A percentile compares a stretch with the other conserved stretches of the same genome.
phyloP scores from a whole-genome alignment of 2,329 filamentous ascomycete species.

The Neoascochyta sp. region DNA sequence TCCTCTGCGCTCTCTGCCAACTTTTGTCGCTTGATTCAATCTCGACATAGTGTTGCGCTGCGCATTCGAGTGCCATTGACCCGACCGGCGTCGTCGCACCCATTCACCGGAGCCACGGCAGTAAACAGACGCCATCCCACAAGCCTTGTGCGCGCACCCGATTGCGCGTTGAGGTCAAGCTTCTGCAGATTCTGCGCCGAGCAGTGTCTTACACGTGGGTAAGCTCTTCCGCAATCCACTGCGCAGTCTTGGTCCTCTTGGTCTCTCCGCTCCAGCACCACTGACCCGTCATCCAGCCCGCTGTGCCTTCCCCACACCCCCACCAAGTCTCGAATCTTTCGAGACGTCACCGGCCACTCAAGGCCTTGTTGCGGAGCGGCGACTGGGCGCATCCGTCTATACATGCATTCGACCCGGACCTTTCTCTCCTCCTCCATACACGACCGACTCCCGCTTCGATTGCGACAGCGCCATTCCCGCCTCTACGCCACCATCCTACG shows the following conservation, averaged over 20 bases:
- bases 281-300: constrained; percentile 7
- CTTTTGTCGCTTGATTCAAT: constrained; percentile 5
- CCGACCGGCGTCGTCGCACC: constrained; percentile 2
- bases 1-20: constrained; percentile 6
- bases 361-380: constrained; percentile 39
- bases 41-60: constrained; percentile 3
- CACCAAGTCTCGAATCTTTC: constrained; percentile 5
- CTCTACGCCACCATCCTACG: constrained; percentile 21
- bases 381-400: constrained; percentile 49
- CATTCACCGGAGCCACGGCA: no score
- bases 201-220: constrained; percentile 11
- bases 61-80: constrained; percentile 18
- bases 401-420: constrained; percentile 42
- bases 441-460: constrained; percentile 15
- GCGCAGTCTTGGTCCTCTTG: constrained; percentile 11
- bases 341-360: constrained; percentile 17
- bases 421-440: constrained; percentile 16
- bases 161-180: no score
- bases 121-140: no score
- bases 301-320: constrained; percentile 6
- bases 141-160: no score
- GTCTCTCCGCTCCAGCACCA: constrained; percentile 5
- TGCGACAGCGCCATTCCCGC: constrained; percentile 11
- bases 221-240: constrained; percentile 9
- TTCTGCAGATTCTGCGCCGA: constrained; percentile 13